Evolutionary conservation across 2,329 filamentous ascomycete species (phyloP).

Genomic region (Diplocarpon rosae): DNA sequence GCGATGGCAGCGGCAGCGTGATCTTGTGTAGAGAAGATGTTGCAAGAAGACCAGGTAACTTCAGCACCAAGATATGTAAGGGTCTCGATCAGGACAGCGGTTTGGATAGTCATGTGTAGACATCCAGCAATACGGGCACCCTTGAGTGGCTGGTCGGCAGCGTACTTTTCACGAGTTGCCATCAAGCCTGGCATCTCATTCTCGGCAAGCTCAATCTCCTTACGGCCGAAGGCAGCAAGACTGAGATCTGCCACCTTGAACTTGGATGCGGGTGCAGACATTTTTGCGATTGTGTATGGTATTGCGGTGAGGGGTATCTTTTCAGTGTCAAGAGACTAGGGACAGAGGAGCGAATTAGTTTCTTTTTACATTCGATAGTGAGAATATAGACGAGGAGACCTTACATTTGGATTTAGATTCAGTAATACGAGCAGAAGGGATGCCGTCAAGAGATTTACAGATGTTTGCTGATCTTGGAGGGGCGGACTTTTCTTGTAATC

Average conservation of each 20-base stretch:
- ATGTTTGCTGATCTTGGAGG: slow-evolving; percentile 4
- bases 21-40: slow-evolving; percentile 94
- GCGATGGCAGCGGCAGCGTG: slow-evolving; percentile 97
- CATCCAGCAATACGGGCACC: slow-evolving; percentile 95
- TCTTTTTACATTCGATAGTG: no score
- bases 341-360: neutral
- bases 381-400: no score
- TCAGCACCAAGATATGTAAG: slow-evolving; percentile 89
- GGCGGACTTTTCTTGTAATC: neutral
- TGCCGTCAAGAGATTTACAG: neutral
- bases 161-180: slow-evolving; percentile 87
- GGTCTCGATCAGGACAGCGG: slow-evolving; percentile 97
- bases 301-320: slow-evolving; percentile 11
- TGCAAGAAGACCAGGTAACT: slow-evolving; percentile 98
- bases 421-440: no score
- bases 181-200: slow-evolving; percentile 97
- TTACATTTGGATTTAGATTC: no score
- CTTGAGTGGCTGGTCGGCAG: slow-evolving; percentile 81
- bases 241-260: slow-evolving; percentile 79
- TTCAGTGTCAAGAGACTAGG: neutral
- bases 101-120: slow-evolving; percentile 78
- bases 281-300: slow-evolving; percentile 18
- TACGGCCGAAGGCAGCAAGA: slow-evolving; percentile 95
- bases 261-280: slow-evolving; percentile 28
- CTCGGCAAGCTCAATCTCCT: slow-evolving; percentile 97